A percentile compares a stretch with the other conserved stretches of the same genome.
Evolutionary conservation across 805 yeast genomes (phyloP).

Genomic region (Monosporozyma siamensis): DNA sequence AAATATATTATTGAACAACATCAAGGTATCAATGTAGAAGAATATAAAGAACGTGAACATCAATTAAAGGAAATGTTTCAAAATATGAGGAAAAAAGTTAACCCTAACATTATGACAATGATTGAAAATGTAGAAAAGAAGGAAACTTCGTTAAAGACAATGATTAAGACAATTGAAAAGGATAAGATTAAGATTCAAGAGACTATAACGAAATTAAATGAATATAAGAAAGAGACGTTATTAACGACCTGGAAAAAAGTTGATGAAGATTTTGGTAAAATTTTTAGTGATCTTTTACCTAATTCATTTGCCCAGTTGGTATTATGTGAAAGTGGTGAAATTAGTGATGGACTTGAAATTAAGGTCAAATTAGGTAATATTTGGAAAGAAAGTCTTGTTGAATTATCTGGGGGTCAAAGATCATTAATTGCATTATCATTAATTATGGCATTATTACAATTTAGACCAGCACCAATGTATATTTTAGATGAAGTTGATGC

Average conservation of each 20-base stretch:
- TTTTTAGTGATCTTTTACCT: constrained; percentile 81
- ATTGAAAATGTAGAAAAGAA: constrained; percentile 87
- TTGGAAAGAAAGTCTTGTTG: constrained; percentile 94
- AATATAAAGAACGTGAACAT: constrained; percentile 48
- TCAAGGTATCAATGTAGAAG: constrained; percentile 53
- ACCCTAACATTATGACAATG: constrained; percentile 80
- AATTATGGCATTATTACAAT: constrained; percentile 84
- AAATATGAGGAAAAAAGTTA: constrained; percentile 71
- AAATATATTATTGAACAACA: constrained; percentile 49
- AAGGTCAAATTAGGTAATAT: constrained; percentile 82
- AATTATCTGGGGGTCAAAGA: constrained; percentile 93
- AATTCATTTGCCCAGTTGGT: constrained; percentile 84
- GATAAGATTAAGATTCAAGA: constrained; percentile 86
- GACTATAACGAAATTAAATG: constrained; percentile 74
- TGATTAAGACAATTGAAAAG: constrained; percentile 79
- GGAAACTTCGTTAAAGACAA: constrained; percentile 61
- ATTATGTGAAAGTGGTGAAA: constrained; percentile 69
- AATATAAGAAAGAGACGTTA: constrained; percentile 75
- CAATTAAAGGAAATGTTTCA: constrained; percentile 51
- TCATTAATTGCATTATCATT: constrained; percentile 87
- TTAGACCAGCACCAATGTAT: constrained; percentile 98
- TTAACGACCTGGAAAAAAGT: constrained; percentile 82
- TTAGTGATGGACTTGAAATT: constrained; percentile 84
- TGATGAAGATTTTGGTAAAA: constrained; percentile 78
- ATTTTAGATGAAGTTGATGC: constrained; percentile 98